These are phyloP conservation scores for Pichia sp. DNA, from an alignment of 1,139 yeast species.

Conservation along the genomic window DNA sequence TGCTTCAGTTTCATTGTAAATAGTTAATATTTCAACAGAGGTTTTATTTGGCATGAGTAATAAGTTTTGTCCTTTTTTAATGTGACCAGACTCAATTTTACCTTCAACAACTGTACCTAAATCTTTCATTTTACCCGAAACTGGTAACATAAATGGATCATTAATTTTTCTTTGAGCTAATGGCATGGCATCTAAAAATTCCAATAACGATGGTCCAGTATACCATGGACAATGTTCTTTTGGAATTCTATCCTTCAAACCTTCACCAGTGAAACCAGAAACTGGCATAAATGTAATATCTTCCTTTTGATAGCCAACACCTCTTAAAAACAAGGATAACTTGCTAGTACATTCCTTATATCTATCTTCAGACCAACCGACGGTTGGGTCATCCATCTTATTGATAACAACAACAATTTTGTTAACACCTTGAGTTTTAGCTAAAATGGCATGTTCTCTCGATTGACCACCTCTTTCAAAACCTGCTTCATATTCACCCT, in stretches of 20 bases:
- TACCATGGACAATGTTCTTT: constrained; percentile 84
- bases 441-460: constrained; percentile 95
- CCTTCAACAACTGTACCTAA: constrained; percentile 97
- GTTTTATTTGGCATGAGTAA: constrained; percentile 89
- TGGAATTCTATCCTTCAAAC: constrained; percentile 79
- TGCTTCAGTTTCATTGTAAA: constrained; percentile 90
- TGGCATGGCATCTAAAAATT: constrained; percentile 77
- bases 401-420: constrained; percentile 88
- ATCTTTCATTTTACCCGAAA: constrained; percentile 90
- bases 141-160: constrained; percentile 96
- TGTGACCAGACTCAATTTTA: constrained; percentile 91
- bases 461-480: constrained; percentile 99
- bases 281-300: constrained; percentile 94
- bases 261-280: constrained; percentile 96
- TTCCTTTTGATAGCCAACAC: constrained; percentile 82
- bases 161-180: constrained; percentile 79
- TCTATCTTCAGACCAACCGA: constrained; percentile 91
- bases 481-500: constrained; percentile 99
- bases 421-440: constrained; percentile 97
- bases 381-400: constrained; percentile 99
- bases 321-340: constrained; percentile 70
- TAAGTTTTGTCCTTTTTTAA: constrained; percentile 70
- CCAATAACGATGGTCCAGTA: constrained; percentile 84
- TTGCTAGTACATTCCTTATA: constrained; percentile 91
- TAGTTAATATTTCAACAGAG: constrained; percentile 74